A percentile compares a stretch with the other conserved stretches of the same genome.
These are phyloP conservation scores for Dichotomocladium elegans DNA, from an alignment of 371 early-diverging fungal genomes.

Conservation along the genomic window DNA sequence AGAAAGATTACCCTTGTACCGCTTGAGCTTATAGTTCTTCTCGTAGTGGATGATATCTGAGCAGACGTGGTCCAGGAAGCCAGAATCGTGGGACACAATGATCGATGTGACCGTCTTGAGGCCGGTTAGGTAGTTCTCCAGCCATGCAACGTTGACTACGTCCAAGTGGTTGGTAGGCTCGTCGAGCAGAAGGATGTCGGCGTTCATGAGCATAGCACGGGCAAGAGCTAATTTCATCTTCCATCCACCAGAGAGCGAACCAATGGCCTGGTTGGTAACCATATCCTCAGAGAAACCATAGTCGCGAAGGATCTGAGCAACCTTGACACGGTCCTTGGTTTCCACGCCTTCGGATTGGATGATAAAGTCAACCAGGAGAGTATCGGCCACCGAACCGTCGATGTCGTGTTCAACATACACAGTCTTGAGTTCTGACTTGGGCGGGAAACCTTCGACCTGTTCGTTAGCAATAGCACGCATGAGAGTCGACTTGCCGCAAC, in stretches of 20 bases:
- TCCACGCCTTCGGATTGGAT: slow-evolving; percentile 50
- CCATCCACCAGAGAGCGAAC: slow-evolving; percentile 84
- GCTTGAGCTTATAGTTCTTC: slow-evolving; percentile 67
- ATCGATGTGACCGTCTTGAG: slow-evolving; percentile 72
- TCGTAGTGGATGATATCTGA: slow-evolving; percentile 82
- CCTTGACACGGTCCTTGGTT: slow-evolving; percentile 44
- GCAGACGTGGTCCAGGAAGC: slow-evolving; percentile 83
- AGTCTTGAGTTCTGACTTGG: slow-evolving; percentile 61
- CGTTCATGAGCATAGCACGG: slow-evolving; percentile 79
- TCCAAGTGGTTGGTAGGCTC: slow-evolving; percentile 94
- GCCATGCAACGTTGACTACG: slow-evolving; percentile 75
- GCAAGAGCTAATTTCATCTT: slow-evolving; percentile 88
- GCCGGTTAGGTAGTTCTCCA: slow-evolving; percentile 72
- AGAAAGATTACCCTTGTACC: slow-evolving; percentile 80
- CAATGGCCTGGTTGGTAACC: slow-evolving; percentile 59
- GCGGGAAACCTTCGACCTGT: slow-evolving; percentile 77
- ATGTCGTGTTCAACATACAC: slow-evolving; percentile 76
- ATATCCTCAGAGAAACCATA: slow-evolving; percentile 71
- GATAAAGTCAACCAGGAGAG: slow-evolving; percentile 68
- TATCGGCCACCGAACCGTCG: slow-evolving; percentile 69
- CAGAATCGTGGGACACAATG: slow-evolving; percentile 88
- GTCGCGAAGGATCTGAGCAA: slow-evolving; percentile 53
- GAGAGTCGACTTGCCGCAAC: slow-evolving; percentile 86
- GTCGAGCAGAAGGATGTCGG: slow-evolving; percentile 84
- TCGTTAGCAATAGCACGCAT: slow-evolving; percentile 79